A percentile compares a stretch with the other conserved stretches of the same genome.
These are phyloP conservation scores for Blastomyces silverae DNA, from an alignment of 2,329 filamentous ascomycete species.

Conservation along the genomic window DNA sequence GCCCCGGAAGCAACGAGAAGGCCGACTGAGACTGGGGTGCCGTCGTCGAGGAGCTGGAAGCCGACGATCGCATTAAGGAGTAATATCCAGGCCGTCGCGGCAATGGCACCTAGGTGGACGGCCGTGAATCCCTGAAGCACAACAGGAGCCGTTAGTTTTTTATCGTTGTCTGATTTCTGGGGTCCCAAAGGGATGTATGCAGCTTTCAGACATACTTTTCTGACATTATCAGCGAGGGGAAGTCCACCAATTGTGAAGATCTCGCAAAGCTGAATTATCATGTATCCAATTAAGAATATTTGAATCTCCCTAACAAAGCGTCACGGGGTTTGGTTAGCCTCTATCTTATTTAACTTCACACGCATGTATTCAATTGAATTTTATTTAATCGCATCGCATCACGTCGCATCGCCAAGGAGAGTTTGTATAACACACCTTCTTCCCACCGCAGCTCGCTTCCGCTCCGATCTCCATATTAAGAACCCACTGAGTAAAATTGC, in stretches of 20 bases:
- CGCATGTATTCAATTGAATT: background rate
- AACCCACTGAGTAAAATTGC: slow-evolving; percentile 63
- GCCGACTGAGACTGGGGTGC: slow-evolving; percentile 73
- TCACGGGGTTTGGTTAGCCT: slow-evolving; percentile 9
- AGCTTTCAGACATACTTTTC: slow-evolving; percentile 57
- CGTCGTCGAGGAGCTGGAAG: slow-evolving; percentile 89
- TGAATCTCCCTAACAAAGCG: slow-evolving; percentile 76
- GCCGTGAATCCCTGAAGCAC: slow-evolving; percentile 70
- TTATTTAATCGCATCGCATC: background rate
- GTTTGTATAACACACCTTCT: slow-evolving; percentile 57
- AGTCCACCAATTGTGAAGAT: slow-evolving; percentile 94
- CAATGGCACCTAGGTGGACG: slow-evolving; percentile 82
- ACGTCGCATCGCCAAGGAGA: background rate
- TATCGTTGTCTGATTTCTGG: background rate
- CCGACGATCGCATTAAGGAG: slow-evolving; percentile 88
- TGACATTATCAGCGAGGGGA: slow-evolving; percentile 62
- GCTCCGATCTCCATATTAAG: slow-evolving; percentile 72
- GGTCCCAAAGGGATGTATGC: background rate
- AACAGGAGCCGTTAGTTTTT: background rate
- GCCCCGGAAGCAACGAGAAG: slow-evolving; percentile 65
- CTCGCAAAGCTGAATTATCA: slow-evolving; percentile 85
- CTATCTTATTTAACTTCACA: background rate
- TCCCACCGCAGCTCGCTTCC: slow-evolving; percentile 88
- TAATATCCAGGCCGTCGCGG: slow-evolving; percentile 81
- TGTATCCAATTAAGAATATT: slow-evolving; percentile 78